phyloP scores from a whole-genome alignment of 2,329 filamentous ascomycete genomes.

The Ophiostoma himal-ulmi region DNA sequence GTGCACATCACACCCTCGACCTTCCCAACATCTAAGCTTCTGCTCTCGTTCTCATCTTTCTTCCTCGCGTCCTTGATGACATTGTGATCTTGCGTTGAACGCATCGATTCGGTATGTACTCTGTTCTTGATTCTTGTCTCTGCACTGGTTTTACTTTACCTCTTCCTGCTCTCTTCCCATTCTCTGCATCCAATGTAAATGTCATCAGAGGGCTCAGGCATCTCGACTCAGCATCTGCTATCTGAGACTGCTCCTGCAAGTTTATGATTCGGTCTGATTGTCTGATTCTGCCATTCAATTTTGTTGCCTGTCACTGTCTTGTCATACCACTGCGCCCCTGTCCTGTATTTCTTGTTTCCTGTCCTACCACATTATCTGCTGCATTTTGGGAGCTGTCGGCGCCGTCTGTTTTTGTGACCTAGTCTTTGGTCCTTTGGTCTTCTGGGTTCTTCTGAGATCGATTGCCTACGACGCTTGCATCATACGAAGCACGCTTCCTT shows the following conservation, averaged over 20 bases:
- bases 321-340: constrained; percentile 14
- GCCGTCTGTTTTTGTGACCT: not conserved
- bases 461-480: not conserved
- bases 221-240: not conserved
- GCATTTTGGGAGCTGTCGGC: not conserved
- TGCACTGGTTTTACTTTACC: not conserved
- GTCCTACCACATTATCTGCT: constrained; percentile 1
- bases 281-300: not conserved
- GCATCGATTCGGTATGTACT: not conserved
- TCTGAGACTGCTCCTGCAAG: constrained; percentile 2
- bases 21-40: not conserved
- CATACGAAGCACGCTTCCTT: not conserved
- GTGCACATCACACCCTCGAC: not conserved
- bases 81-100: constrained; percentile 4
- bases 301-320: not conserved
- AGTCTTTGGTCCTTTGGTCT: not conserved
- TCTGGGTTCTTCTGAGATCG: not conserved
- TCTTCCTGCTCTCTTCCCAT: not conserved
- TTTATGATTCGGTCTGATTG: not conserved
- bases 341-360: not conserved
- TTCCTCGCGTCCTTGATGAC: not conserved
- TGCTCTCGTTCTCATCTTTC: not conserved
- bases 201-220: not conserved
- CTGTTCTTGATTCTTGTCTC: not conserved
- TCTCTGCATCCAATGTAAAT: not conserved